phyloP scores from a whole-genome alignment of 495 filamentous ascomycete genomes.

The Symbiotaphrina buchneri region DNA sequence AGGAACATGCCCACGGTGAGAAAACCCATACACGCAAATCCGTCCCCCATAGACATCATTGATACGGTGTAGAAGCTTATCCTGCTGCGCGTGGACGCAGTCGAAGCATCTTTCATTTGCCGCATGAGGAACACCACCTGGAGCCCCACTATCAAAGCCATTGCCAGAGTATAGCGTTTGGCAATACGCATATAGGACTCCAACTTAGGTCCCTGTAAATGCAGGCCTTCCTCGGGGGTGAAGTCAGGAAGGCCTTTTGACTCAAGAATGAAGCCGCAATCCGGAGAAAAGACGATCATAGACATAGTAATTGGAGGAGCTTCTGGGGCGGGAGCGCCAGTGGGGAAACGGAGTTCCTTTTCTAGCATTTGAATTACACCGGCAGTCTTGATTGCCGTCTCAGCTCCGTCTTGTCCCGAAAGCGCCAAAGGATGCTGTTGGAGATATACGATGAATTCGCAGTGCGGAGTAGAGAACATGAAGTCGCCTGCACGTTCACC shows the following conservation, averaged over 20 bases:
- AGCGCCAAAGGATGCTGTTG: slow-evolving; percentile 51
- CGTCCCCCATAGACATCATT: slow-evolving; percentile 74
- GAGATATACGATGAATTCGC: slow-evolving; percentile 73
- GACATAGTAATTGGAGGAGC: slow-evolving; percentile 60
- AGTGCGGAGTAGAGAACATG: slow-evolving; percentile 41
- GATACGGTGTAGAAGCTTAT: slow-evolving; percentile 76
- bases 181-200: slow-evolving; percentile 47
- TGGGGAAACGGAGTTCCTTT: slow-evolving; percentile 63
- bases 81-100: slow-evolving; percentile 79
- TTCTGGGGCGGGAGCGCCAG: slow-evolving; percentile 46
- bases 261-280: slow-evolving; percentile 81
- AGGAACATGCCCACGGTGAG: slow-evolving; percentile 40
- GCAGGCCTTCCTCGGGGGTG: slow-evolving; percentile 34
- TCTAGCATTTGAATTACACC: slow-evolving; percentile 44
- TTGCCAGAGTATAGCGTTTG: slow-evolving; percentile 41
- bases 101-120: slow-evolving; percentile 81
- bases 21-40: slow-evolving; percentile 35
- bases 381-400: slow-evolving; percentile 12
- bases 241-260: slow-evolving; percentile 63
- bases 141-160: slow-evolving; percentile 35
- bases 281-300: slow-evolving; percentile 73
- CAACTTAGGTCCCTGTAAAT: slow-evolving; percentile 56
- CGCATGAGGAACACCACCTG: slow-evolving; percentile 57
- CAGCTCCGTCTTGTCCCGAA: slow-evolving; percentile 7
- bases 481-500: slow-evolving; percentile 30